Evolutionary conservation across 257 asterid genomes (phyloP), one percentile per base, ranked within the genome.

Genomic region (Osmanthus fragrans): DNA sequence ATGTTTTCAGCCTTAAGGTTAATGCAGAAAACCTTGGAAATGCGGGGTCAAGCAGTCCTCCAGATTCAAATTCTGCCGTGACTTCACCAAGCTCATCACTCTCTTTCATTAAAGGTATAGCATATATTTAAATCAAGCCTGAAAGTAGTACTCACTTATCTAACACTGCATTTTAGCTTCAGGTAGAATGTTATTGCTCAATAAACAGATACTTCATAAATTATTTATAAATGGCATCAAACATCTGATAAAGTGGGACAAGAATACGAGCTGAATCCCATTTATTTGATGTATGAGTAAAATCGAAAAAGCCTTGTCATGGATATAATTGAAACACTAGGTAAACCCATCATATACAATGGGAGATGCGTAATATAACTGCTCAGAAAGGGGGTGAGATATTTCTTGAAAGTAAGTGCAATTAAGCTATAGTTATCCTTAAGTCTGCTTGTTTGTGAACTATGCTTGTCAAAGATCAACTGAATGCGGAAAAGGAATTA

Each of bases 41-140:
- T 67, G 97, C 88, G 70, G 85, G 88, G 76, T 83, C 91, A 63
- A 82, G 39, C 74, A 83, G 86, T 74, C 88, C 83, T 32, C 67
- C 97, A 54, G 93, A 84, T 54, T 77, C 86, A 23, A 87, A 74
- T 40, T 70, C 92, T 77, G 49, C 94, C 18, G 73, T 82, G 72
- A 76, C 81, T 25, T n/a, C 90, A 47, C 71, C 98, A 40, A 83
- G 86, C 81, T 89, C 98, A 56, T 88, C 96, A 0, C 89, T 96
- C 73, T 93, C 99, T 51, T 96, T 93, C 87, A 88, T 96, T 74
- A 96, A 86, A 93, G 99, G 99, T 95, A 85, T 42, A 23, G 7
- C 4, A 39, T 75, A 11, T 71, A 25, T 58, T 58, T 29, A 39
- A 27, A 72, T 15, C 32, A 25, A 13, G 21, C 34, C 11, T 16